These are phyloP conservation scores for Neurospora cerealis DNA, from an alignment of 495 filamentous ascomycete genomes.

Conservation along the genomic window DNA sequence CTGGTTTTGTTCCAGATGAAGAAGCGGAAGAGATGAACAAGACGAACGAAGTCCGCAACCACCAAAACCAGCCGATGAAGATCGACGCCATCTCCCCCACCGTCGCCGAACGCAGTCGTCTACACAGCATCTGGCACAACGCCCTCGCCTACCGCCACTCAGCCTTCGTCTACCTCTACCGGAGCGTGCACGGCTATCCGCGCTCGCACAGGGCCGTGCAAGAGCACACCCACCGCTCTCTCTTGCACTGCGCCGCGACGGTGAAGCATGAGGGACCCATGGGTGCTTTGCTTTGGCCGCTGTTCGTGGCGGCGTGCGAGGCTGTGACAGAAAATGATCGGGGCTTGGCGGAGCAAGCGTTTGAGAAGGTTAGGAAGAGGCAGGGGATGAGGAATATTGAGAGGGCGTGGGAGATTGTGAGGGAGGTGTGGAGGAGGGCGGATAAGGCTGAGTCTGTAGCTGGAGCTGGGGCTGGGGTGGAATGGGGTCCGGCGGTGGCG, in stretches of 20 bases:
- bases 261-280: constrained; percentile 45
- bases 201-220: constrained; percentile 39
- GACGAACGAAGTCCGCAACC: neutral
- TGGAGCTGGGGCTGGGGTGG: neutral
- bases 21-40: neutral
- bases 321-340: constrained; percentile 33
- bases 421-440: constrained; percentile 46
- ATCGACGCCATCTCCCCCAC: constrained; percentile 3
- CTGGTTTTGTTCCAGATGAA: constrained; percentile 12
- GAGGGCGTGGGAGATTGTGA: constrained; percentile 44
- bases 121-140: constrained; percentile 47
- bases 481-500: neutral
- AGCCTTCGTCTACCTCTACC: constrained; percentile 51
- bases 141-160: constrained; percentile 53
- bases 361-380: constrained; percentile 36
- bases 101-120: constrained; percentile 16
- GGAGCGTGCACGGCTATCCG: constrained; percentile 37
- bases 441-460: constrained; percentile 21
- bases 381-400: constrained; percentile 56
- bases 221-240: constrained; percentile 35
- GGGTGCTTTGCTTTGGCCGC: constrained; percentile 50
- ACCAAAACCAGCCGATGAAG: neutral
- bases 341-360: constrained; percentile 35
- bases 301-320: constrained; percentile 51
- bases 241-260: constrained; percentile 43